Conservation (phyloP, 1,284 basidiomycete genomes). For the Amylostereum areolatum region DNA sequence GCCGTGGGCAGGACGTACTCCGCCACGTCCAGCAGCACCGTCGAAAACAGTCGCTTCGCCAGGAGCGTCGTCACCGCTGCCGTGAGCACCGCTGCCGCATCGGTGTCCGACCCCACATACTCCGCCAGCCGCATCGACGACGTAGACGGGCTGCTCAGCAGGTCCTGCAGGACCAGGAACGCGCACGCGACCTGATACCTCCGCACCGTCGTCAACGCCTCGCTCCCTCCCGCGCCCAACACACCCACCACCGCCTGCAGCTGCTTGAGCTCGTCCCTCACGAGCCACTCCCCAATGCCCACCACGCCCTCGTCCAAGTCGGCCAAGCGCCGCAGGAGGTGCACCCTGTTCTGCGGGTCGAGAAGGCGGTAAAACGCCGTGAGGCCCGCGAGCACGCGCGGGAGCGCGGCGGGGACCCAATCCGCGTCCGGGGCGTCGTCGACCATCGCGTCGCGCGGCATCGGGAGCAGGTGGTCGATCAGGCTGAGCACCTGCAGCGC, state of each 20-base stretch:
- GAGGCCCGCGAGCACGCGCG: conserved; percentile 48
- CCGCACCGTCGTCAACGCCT: conserved; percentile 21
- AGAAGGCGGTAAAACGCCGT: conserved; percentile 48
- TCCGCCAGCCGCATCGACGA: conserved; percentile 3
- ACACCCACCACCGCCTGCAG: conserved; percentile 35
- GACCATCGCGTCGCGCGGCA: conserved; percentile 8
- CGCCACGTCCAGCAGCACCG: conserved; percentile 19
- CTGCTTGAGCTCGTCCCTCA: conserved; percentile 52
- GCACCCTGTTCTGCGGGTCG: conserved; percentile 46
- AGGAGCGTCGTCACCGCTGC: conserved; percentile 10
- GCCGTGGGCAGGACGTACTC: conserved; percentile 20
- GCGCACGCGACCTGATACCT: conserved; percentile 38
- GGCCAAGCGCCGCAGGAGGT: conserved; percentile 50
- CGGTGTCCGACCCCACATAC: conserved; percentile 4
- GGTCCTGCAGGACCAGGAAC: too few species aligned
- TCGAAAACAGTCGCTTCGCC: conserved; percentile 7
- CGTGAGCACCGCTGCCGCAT: conserved; percentile 7
- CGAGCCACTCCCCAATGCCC: conserved; percentile 66
- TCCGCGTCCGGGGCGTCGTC: conserved; percentile 24
- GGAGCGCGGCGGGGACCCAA: conserved; percentile 54
- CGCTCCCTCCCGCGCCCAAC: conserved; percentile 19
- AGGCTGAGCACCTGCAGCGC: conserved; percentile 50
- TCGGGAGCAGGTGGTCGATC: conserved; percentile 52
- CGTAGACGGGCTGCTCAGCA: too few species aligned
- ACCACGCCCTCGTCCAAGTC: conserved; percentile 51